Base-by-base conservation (phyloP, 768 basidiomycete genomes). In the Suillus paluster region DNA sequence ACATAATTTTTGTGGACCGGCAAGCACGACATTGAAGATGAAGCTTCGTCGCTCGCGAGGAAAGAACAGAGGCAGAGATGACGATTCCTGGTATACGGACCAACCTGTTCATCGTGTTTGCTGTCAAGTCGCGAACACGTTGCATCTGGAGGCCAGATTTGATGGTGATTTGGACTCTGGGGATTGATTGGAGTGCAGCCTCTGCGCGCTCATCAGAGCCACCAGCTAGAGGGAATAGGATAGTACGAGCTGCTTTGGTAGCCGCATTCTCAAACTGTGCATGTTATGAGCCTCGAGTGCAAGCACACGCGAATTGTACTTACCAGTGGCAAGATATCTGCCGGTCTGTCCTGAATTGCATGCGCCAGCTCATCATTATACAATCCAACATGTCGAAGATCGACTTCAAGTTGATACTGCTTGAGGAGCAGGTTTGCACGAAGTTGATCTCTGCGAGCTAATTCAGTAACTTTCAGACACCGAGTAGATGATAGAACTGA, bases 71-170 rank as follows among this genome's bases (percentile, higher is more conserved):
- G 0, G 97, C 94, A 36, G 96, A 96, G 72, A 99, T 98, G 73
- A 99, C 95, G 69, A 99, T 99, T 36, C 97, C 97, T 2, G 97
- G 97, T 46, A 98, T 86, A 62, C 97, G 92, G 41, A 99, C 96
- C 46, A 99, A 88, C 71, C 93, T 95, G 71, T 95, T 96, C 83
- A 99, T 92, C 23, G 91, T 95, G 68, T 95, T 86, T 11, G 97
- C 97, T 0, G 92, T 92, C 45, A 99, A 86, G 46, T 95, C 95
- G 45, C 97, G 88, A 74, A 99, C 97, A 73, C 93, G 94, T 58
- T 93, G 86, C 79, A 99, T 83, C 76, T 97, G 97, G 66, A 97
- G 84, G 6, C 91, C 92, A n/a, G 94, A 95, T 69, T 84, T 87
- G 41, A 98, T 81, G 44, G 90, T 94, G 58, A 98, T 82, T 78